Conservation (phyloP, 192 early-diverging fungal genomes). For the Chytriomyces confervae region DNA sequence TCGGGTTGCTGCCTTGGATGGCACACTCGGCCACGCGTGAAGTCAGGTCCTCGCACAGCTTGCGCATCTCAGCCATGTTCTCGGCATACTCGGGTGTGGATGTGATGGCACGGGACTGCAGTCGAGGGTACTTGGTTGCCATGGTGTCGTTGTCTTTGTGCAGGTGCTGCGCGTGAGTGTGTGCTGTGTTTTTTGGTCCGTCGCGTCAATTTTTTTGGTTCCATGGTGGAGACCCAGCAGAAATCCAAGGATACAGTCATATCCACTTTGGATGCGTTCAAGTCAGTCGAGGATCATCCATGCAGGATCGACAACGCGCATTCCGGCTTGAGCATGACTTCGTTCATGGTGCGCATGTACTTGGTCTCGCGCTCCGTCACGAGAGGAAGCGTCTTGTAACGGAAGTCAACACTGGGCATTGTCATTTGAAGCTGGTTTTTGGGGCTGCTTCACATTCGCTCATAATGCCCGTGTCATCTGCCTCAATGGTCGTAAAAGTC, state of each 20-base stretch:
- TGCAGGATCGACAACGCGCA: too few species aligned
- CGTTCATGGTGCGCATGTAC: conserved; percentile 8
- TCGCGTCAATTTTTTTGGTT: too few species aligned
- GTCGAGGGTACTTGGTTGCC: conserved; percentile 2
- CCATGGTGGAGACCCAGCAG: too few species aligned
- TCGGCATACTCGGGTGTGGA: conserved; percentile 57
- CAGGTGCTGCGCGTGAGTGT: not conserved
- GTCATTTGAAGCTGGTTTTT: too few species aligned
- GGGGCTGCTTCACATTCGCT: too few species aligned
- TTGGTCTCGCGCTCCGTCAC: conserved; percentile 4
- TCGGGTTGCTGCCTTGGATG: conserved; percentile 53
- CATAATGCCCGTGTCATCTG: too few species aligned
- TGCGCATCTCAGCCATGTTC: conserved; percentile 63
- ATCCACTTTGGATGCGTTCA: too few species aligned
- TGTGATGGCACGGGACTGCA: conserved; percentile 48
- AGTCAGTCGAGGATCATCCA: too few species aligned
- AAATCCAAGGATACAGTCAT: too few species aligned
- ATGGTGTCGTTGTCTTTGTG: not conserved
- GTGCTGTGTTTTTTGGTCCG: not conserved
- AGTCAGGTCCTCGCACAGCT: conserved; percentile 54
- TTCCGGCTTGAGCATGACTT: conserved; percentile 26
- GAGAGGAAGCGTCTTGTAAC: conserved; percentile 21
- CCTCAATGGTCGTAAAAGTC: conserved; percentile 99
- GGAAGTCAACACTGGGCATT: not conserved
- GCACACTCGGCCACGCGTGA: conserved; percentile 60